Base-by-base conservation (phyloP, 495 filamentous ascomycete genomes). In the Jackrogersella multiformis region DNA sequence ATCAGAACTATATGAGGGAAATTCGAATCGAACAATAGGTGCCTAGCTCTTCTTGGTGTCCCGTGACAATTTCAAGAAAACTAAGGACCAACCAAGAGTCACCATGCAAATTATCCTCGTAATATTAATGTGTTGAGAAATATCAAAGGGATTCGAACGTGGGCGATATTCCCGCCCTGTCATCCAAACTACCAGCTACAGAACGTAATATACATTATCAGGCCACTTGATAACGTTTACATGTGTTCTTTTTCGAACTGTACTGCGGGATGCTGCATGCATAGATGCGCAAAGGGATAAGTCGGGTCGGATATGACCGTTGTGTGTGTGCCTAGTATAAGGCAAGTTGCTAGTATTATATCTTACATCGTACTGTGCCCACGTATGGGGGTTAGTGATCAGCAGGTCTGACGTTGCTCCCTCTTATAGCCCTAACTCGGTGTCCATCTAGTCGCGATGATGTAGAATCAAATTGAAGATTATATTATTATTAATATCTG, bases 181-280 rank as follows among this genome's bases (percentile, higher is more conserved):
- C 5, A 42, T 42, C n/a, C n/a, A 13, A 21, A 20, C 36, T n/a
- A 41, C 16, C 15, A 56, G 15, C 36, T 28, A 15, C 35, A 15
- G 18, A 38, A 42, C 53, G 30, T 63, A 59, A 68, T 54, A 39
- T 35, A n/a, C n/a, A 60, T 35, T 24, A 42, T 56, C 51, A 38
- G 51, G 42, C 6, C 28, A 57, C 61, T 56, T 69, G 52, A 52
- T 57, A 69, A 51, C 60, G 16, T 49, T 64, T 69, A 61, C 59
- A 59, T 68, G 66, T 48, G 16, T 18, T 54, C 18, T 54, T 59
- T 12, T 48, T 59, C 8, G 24, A 56, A 28, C 35, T 18, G 41
- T 44, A 35, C 26, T 44, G 60, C 56, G 56, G 66, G 56, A 57
- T 60, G 28, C 20, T 61, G 51, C 61, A 69, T 60, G 48, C 54